These are phyloP conservation scores for Globisporangium cederbergense DNA, from an alignment of 352 stramenopile species.

Conservation along the genomic window DNA sequence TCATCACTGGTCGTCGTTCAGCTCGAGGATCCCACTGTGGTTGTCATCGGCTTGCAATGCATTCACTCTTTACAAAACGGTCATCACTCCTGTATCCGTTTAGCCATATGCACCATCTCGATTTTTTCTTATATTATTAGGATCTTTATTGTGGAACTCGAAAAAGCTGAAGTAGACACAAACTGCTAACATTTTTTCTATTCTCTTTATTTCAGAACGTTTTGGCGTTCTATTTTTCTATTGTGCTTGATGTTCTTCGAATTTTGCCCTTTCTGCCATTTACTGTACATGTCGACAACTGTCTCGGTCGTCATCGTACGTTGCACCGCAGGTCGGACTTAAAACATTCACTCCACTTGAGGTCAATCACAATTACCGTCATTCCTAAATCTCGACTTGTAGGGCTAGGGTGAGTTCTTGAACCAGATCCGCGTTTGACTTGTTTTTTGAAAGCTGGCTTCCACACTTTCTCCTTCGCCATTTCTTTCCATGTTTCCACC, in stretches of 20 bases:
- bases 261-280: neutral
- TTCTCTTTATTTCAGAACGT: neutral
- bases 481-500: neutral
- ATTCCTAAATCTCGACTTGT: neutral
- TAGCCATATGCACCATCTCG: neutral
- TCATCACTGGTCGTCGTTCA: too few relatives aligned
- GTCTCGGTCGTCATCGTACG: neutral
- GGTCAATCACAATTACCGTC: neutral
- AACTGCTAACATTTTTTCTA: neutral
- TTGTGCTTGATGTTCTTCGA: neutral
- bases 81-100: neutral
- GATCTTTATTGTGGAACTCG: neutral
- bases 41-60: too few relatives aligned
- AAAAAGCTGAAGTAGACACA: neutral
- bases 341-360: neutral
- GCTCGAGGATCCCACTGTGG: too few relatives aligned
- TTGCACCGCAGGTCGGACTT: neutral
- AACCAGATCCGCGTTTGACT: neutral
- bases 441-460: neutral
- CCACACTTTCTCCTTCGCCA: neutral
- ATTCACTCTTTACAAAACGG: too few relatives aligned
- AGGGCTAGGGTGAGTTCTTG: neutral
- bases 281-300: neutral
- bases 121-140: neutral
- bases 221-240: neutral